These are phyloP conservation scores for Chamaenerion angustifolium DNA, from an alignment of 345 rosid species.

Conservation along the genomic window DNA sequence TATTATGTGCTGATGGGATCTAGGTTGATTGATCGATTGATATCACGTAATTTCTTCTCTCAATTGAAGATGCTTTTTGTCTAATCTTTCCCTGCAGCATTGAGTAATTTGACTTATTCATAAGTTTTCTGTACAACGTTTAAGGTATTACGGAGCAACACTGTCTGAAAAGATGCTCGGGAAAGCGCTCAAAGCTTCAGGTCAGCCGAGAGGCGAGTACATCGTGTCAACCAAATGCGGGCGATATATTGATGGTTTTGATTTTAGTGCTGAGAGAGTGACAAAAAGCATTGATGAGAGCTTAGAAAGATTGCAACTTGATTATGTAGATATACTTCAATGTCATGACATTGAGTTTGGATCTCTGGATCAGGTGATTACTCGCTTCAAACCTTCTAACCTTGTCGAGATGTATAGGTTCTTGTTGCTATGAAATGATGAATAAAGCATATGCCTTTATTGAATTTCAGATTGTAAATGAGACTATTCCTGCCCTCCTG, in stretches of 20 bases:
- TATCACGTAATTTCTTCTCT: no score
- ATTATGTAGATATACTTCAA: slow-evolving; percentile 80
- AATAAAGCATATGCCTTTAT: background rate
- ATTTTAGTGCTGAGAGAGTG: slow-evolving; percentile 91
- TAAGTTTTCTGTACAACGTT: background rate
- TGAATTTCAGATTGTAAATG: slow-evolving; percentile 49
- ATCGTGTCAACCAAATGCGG: slow-evolving; percentile 88
- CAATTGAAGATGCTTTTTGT: background rate
- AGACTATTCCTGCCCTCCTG: slow-evolving; percentile 88
- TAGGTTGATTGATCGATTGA: no score
- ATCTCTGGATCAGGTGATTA: slow-evolving; percentile 71
- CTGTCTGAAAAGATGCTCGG: slow-evolving; percentile 93
- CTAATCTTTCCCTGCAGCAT: background rate
- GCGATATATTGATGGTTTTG: slow-evolving; percentile 66
- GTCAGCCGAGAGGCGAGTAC: slow-evolving; percentile 56
- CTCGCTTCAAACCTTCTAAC: background rate
- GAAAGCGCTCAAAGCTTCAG: slow-evolving; percentile 58
- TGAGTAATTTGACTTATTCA: background rate
- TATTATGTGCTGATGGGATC: no score
- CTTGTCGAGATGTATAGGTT: background rate
- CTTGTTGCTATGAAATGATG: background rate
- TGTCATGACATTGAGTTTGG: slow-evolving; percentile 89
- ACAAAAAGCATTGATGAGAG: slow-evolving; percentile 77
- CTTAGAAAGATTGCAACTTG: slow-evolving; percentile 71
- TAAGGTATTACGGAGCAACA: slow-evolving; percentile 80